Conservation (phyloP, 257 asterid genomes). For the Solanum piurae region DNA sequence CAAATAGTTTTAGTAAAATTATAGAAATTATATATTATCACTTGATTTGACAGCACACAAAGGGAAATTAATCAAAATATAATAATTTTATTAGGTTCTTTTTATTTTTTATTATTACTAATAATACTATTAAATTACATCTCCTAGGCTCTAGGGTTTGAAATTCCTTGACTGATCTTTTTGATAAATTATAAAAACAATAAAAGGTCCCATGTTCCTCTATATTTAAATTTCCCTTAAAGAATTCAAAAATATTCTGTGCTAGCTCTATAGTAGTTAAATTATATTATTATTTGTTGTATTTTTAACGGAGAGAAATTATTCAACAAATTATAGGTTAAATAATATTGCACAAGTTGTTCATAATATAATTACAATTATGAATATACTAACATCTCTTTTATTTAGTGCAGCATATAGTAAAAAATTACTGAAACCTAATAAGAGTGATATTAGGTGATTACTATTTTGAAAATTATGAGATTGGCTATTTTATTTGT, state of each 20-base stretch:
- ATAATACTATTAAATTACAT: neutral
- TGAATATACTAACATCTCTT: neutral
- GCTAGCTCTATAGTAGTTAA: slow-evolving; percentile 5
- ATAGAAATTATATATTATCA: slow-evolving; percentile 4
- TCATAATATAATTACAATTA: slow-evolving; percentile 2
- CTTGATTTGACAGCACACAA: slow-evolving; percentile 46
- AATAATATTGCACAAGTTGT: neutral
- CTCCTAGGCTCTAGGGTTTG: slow-evolving; percentile 38
- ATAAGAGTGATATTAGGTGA: neutral
- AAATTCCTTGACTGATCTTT: slow-evolving; percentile 38
- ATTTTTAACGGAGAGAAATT: slow-evolving; percentile 16
- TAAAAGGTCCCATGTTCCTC: slow-evolving; percentile 13
- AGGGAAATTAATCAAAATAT: neutral
- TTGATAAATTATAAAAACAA: neutral
- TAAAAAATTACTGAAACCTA: neutral
- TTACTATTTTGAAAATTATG: neutral
- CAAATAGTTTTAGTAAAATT: neutral
- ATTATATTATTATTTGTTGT: neutral
- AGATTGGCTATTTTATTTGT: neutral
- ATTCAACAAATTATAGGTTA: slow-evolving; percentile 8
- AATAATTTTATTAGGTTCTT: neutral
- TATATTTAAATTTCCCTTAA: slow-evolving; percentile 4
- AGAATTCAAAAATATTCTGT: slow-evolving; percentile 13
- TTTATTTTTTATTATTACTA: neutral
- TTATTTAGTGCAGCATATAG: slow-evolving; percentile 25